These are phyloP conservation scores for Pelargonium australe DNA, from an alignment of 441 rosid genomes.

Conservation along the genomic window DNA sequence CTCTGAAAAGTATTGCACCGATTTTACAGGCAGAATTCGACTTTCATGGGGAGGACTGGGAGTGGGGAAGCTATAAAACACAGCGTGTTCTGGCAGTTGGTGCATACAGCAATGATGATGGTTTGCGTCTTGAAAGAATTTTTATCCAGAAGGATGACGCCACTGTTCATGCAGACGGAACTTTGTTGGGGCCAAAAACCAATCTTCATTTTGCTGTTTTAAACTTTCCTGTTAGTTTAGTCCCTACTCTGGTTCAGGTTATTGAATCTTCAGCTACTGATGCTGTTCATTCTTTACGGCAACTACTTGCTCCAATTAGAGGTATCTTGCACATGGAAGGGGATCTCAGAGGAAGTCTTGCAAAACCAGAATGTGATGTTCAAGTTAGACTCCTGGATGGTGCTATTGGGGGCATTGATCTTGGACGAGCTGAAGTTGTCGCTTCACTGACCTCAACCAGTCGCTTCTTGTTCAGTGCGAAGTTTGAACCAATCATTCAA, in stretches of 20 bases:
- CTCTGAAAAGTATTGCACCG: slow-evolving; percentile 10
- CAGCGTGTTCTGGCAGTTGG: slow-evolving; percentile 91
- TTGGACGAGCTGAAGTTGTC: slow-evolving; percentile 96
- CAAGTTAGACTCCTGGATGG: slow-evolving; percentile 97
- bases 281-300: slow-evolving; percentile 75
- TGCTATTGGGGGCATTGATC: slow-evolving; percentile 92
- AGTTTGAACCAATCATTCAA: slow-evolving; percentile 81
- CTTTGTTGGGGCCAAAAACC: slow-evolving; percentile 83
- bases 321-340: slow-evolving; percentile 99
- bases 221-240: slow-evolving; percentile 90
- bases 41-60: slow-evolving; percentile 97
- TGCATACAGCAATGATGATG: slow-evolving; percentile 92
- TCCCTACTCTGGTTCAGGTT: slow-evolving; percentile 86
- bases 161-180: slow-evolving; percentile 97
- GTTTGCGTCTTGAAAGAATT: slow-evolving; percentile 87
- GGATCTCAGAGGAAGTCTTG: slow-evolving; percentile 93
- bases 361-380: slow-evolving; percentile 96
- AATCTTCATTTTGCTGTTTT: slow-evolving; percentile 98
- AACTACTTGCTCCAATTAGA: slow-evolving; percentile 80
- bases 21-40: slow-evolving; percentile 86
- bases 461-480: slow-evolving; percentile 93
- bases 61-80: slow-evolving; percentile 93
- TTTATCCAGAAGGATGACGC: slow-evolving; percentile 97
- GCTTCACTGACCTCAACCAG: slow-evolving; percentile 89
- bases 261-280: slow-evolving; percentile 90